Evolutionary conservation across 352 stramenopile genomes (phyloP), one percentile per base, ranked within the genome.

Genomic region (Aphanomyces cochlioides): DNA sequence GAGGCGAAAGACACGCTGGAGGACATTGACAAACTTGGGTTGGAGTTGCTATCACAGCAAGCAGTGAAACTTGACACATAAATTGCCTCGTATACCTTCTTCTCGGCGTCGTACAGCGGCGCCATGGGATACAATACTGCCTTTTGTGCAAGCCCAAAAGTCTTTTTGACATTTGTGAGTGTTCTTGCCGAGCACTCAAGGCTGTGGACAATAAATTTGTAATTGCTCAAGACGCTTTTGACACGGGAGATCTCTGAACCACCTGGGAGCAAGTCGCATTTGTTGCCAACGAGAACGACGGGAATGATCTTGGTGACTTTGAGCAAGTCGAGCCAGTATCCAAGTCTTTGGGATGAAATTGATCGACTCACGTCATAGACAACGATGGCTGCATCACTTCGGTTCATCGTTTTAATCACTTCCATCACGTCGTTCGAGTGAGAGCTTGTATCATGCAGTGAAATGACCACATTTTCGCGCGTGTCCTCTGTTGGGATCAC

Each of bases 391-490:
- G 88, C 89, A 38, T 96, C 89, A 54, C 88, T 94, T 39, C 82
- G 81, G 72, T 94, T 94, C 40, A 83, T 81, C 5, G 87, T 87
- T 59, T 90, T 94, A n/a, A 87, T 82, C 28, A 93, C 87, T 54
- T 86, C 85, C 78, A 90, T 88, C 64, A 92, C 77, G 67, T 96
- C 88, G 43, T 71, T 73, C 53, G 59, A 34, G 47, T 13, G 63
- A 28, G 66, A 74, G 28, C 56, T 74, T 0, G 88, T 96, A 74
- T 96, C 89, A 15, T 88, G 95, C 69, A 95, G 93, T 58, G 89
- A 95, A 66, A 96, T 89, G 72, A 94, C 78, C 34, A 96, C 88
- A 60, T 96, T 93, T 71, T 96, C 89, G 61, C 92, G 85, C 66
- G 87, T 95, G 69, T 95, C 88, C 65, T 96, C 88, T 45, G 88